phyloP scores from a whole-genome alignment of 768 basidiomycete genomes.

The Hydnum rufescens region DNA sequence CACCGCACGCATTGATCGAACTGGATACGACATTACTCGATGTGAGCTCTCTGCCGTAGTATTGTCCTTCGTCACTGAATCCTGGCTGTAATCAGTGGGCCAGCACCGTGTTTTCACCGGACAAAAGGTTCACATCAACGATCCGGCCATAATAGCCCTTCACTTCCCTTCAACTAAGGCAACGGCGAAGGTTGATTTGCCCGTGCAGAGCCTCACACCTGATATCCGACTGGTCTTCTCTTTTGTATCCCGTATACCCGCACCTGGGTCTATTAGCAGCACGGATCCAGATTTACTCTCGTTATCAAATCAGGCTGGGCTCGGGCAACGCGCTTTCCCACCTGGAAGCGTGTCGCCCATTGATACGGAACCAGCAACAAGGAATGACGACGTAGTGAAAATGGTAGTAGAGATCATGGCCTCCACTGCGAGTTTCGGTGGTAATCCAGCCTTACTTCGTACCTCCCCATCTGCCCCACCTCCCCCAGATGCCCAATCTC shows the following conservation, averaged over 20 bases:
- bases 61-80: neutral
- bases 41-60: constrained; percentile 16
- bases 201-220: neutral
- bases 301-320: too few relatives aligned
- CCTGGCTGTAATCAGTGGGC: constrained; percentile 33
- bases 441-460: constrained; percentile 23
- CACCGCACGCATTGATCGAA: constrained; percentile 59
- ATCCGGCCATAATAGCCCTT: constrained; percentile 27
- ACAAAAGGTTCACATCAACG: constrained; percentile 69
- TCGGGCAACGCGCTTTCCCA: too few relatives aligned
- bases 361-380: too few relatives aligned
- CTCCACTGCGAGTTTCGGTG: constrained; percentile 52
- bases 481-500: neutral
- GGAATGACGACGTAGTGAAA: too few relatives aligned
- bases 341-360: too few relatives aligned
- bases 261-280: too few relatives aligned
- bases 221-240: neutral
- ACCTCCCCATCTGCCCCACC: neutral
- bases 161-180: neutral
- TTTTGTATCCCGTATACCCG: neutral
- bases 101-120: constrained; percentile 63
- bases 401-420: constrained; percentile 35
- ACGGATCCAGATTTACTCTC: too few relatives aligned
- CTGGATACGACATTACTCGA: constrained; percentile 71
- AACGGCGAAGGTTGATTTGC: neutral